phyloP scores from a whole-genome alignment of 2,329 filamentous ascomycete genomes.

The Apiospora hydei region DNA sequence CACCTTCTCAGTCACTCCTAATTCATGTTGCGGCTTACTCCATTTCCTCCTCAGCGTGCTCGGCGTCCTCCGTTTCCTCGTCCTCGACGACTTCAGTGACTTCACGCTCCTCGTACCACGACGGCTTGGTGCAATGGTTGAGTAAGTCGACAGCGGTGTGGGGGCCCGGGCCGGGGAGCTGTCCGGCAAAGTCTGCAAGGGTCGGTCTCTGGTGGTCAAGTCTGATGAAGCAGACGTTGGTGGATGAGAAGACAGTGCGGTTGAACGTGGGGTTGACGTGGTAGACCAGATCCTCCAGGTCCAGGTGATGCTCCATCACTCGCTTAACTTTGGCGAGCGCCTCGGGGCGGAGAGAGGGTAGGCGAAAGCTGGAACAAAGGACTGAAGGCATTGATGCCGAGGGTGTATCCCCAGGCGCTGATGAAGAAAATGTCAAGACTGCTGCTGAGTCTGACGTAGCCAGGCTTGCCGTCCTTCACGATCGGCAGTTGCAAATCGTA shows the following conservation, averaged over 20 bases:
- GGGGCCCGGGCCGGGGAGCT: background rate
- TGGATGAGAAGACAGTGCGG: background rate
- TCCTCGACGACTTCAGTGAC: background rate
- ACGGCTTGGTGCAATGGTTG: background rate
- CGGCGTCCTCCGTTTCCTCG: no score
- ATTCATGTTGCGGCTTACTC: no score
- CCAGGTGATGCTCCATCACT: background rate
- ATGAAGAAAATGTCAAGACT: background rate
- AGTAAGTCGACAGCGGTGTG: background rate
- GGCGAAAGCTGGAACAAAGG: background rate
- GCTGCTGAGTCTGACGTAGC: background rate
- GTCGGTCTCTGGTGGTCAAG: background rate
- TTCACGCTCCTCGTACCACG: background rate
- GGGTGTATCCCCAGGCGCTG: background rate
- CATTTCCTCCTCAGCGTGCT: no score
- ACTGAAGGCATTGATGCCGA: background rate
- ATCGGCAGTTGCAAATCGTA: background rate
- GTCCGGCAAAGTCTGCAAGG: no score
- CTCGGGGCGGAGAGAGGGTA: background rate
- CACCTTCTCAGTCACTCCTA: no score
- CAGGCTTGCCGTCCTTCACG: background rate
- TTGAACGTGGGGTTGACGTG: background rate
- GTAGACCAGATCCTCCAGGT: background rate
- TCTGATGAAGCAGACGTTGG: background rate
- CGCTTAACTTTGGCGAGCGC: background rate